These are phyloP conservation scores for Ophiostoma sp. DNA, from an alignment of 2,329 filamentous ascomycete genomes.

Conservation along the genomic window DNA sequence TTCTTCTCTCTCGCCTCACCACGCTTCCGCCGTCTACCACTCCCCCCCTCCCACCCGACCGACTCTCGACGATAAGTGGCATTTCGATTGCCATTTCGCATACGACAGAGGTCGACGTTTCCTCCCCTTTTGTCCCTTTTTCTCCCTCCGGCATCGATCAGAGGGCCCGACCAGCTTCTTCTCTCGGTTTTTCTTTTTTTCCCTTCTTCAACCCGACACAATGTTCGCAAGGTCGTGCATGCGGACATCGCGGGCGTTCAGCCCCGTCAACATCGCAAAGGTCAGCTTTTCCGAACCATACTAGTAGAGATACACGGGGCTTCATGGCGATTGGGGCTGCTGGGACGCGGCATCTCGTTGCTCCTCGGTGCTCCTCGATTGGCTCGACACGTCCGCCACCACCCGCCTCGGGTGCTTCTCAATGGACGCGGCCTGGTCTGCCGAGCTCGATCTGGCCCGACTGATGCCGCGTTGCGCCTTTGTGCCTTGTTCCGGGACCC, in stretches of 20 bases:
- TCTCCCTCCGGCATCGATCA: neutral
- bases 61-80: conserved; percentile 3
- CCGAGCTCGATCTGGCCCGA: neutral
- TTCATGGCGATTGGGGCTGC: too few species aligned
- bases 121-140: neutral
- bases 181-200: neutral
- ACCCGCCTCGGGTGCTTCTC: neutral
- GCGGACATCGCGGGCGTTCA: conserved; percentile 81
- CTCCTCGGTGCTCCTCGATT: neutral
- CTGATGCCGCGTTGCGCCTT: neutral
- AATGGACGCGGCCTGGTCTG: neutral
- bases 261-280: conserved; percentile 67
- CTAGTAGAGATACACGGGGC: neutral
- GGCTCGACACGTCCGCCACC: neutral
- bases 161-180: neutral
- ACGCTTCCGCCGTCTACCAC: neutral
- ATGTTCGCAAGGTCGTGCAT: conserved; percentile 94
- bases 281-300: conserved; percentile 38
- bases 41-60: neutral
- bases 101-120: neutral
- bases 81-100: neutral
- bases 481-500: neutral
- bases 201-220: conserved; percentile 28
- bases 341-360: neutral
- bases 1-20: neutral